Base-by-base conservation (phyloP, 805 yeast species). In the Cyberlindnera sargentensis region DNA sequence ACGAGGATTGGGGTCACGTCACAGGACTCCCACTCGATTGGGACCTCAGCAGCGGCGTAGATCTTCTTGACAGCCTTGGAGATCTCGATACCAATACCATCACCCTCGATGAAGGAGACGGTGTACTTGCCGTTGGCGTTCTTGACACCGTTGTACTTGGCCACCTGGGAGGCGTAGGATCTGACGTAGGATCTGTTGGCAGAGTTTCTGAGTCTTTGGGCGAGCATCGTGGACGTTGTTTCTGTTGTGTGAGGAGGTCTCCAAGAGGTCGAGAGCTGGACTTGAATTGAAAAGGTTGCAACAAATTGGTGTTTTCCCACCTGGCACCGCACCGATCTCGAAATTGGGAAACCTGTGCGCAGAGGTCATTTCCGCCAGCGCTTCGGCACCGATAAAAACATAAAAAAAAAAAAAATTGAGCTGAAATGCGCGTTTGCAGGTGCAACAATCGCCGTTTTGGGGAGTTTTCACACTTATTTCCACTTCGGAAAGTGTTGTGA, bases 61-160 rank as follows among this genome's bases (percentile, higher is more conserved):
- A 93, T 91, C 53, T 84, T 78, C 74, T 90, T 86, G 55, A 93
- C 97, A 41, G 98, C 86, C 60, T 85, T 80, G 53, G 98, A 84
- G 65, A 93, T 93, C 70, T 93, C 99, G 41, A 82, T 76, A 58
- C 99, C 99, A 56, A 91, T 89, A 76, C 99, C 99, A 64, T 91
- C 98, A 72, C 98, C 98, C 71, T 90, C 97, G 59, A 93, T 91
- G 72, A 93, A 75, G 37, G 99, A 91, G 51, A 93, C 99, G 43
- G 87, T 80, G 73, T 80, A 91, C 60, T 84, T 85, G 52, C 98
- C 98, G 49, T 84, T 78, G 48, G 82, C 70, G 49, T 76, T 76
- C 63, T 78, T 80, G 52, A 65, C 46, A 51, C 87, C 86, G 51
- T 80, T 72, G 70, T 74, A 81, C 63, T 80, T 82, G 56, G 86